Evolutionary conservation across 352 stramenopile species (phyloP), one percentile per base, ranked within the genome.

Genomic region (Phytopythium montanum): DNA sequence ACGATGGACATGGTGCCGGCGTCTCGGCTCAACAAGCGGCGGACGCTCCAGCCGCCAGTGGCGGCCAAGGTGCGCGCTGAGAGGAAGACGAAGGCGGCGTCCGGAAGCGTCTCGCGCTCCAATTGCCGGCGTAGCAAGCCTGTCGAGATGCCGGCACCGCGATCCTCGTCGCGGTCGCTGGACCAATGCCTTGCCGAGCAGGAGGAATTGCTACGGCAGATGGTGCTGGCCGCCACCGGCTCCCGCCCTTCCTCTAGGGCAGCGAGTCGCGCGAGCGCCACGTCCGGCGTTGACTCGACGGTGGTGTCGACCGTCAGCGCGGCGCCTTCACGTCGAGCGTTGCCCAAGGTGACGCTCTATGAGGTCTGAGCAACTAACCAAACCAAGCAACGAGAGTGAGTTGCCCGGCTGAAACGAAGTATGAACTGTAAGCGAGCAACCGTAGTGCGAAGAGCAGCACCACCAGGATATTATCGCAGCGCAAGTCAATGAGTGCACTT

Each of bases 1-100:
- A 85, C 75, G 28, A 79, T 61, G 33, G 68, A 82, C 23, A 82
- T 82, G 75, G 60, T 69, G 31, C 61, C 69, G 36, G 66, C 69
- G 29, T 71, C 67, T 6, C 61, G 72, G 46, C 48, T 66, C 10
- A 19, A 39, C 39, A n/a, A 18, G 38, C 52, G 52, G 9, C 52
- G 38, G 3, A 58, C 52, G 18, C 52, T 58, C 1, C 10, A 54
- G 52, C 41, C 61, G 50, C 48, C 63, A 62, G 31, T 66, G 48
- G 8, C 59, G 55, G 0, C 38, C 41, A 12, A 45, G 25, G 6
- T 54, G 42, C n/a, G 28, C 23, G 26, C 39, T 42, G 8, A 66
- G 5, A 23, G 66, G 72, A 55, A 57, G 53, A 34, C 54, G 48
- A 31, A 66, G 14, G 18, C 45, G 61, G 50, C 55, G 49, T n/a